Evolutionary conservation across 192 early-diverging fungal genomes (phyloP).

Genomic region (Glomus cerebriforme): DNA sequence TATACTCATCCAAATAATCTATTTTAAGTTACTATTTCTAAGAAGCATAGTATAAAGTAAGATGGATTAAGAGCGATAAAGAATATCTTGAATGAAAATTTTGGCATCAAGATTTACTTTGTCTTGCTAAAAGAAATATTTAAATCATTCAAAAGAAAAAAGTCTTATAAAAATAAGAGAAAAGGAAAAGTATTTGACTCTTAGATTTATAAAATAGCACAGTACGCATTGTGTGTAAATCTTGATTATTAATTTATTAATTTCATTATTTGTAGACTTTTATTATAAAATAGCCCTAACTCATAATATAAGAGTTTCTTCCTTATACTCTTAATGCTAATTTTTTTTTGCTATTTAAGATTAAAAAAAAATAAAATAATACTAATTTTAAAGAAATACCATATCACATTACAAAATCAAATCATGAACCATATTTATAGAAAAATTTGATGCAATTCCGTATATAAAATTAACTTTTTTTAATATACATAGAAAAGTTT

Average conservation of each 20-base stretch:
- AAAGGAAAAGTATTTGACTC: not conserved
- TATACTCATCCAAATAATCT: not conserved
- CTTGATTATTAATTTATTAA: not conserved
- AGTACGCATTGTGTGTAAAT: not conserved
- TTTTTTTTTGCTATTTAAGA: too few relatives aligned
- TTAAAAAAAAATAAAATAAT: too few relatives aligned
- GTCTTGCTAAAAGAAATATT: not conserved
- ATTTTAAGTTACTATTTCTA: not conserved
- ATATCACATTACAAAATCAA: too few relatives aligned
- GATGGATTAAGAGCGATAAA: not conserved
- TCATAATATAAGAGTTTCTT: too few relatives aligned
- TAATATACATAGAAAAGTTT: too few relatives aligned
- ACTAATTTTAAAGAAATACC: too few relatives aligned
- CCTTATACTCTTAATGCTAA: too few relatives aligned
- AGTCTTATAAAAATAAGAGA: not conserved
- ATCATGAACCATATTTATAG: too few relatives aligned
- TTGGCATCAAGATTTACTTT: not conserved
- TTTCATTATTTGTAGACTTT: too few relatives aligned
- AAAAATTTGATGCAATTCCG: too few relatives aligned
- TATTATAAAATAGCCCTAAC: too few relatives aligned
- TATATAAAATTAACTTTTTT: too few relatives aligned
- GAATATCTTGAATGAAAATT: not conserved
- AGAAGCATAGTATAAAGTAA: not conserved
- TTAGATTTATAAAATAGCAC: not conserved
- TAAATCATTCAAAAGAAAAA: not conserved